phyloP scores from a whole-genome alignment of 176 grass and related monocot species.

The Ananas comosus region DNA sequence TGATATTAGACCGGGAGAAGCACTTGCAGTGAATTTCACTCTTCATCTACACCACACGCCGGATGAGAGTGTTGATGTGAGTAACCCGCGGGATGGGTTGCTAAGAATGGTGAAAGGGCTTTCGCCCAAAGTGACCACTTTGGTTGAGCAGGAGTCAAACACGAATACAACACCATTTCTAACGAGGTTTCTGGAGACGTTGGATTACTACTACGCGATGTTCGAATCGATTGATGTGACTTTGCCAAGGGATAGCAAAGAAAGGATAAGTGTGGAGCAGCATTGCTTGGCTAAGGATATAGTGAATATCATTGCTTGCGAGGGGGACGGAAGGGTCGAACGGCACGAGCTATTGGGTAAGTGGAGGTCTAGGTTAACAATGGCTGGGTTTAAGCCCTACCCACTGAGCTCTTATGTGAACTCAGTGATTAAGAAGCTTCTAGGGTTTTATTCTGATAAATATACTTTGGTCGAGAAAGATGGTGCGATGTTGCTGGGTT shows the following conservation, averaged over 20 bases:
- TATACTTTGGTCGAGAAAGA: constrained; percentile 86
- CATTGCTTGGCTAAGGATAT: constrained; percentile 95
- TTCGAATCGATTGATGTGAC: constrained; percentile 79
- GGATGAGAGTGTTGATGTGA: constrained; percentile 83
- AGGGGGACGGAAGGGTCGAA: constrained; percentile 82
- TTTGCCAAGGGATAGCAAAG: constrained; percentile 52
- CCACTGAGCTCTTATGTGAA: constrained; percentile 81
- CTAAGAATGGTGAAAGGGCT: constrained; percentile 87
- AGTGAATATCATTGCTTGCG: constrained; percentile 91
- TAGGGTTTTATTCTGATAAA: constrained; percentile 68
- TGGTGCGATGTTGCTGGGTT: constrained; percentile 71
- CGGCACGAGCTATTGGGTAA: constrained; percentile 90
- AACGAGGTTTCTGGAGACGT: constrained; percentile 68
- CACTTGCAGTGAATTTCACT: constrained; percentile 86
- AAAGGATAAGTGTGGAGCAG: constrained; percentile 88
- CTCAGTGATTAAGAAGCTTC: constrained; percentile 81
- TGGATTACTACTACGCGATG: constrained; percentile 92
- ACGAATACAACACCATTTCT: constrained; percentile 91
- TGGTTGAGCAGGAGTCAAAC: constrained; percentile 96
- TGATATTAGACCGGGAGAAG: constrained; percentile 65
- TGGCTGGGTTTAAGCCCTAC: constrained; percentile 89
- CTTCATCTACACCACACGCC: constrained; percentile 83
- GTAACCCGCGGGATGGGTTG: constrained; percentile 85
- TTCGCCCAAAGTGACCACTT: constrained; percentile 77
- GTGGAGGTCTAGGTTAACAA: constrained; percentile 86